Evolutionary conservation across 495 filamentous ascomycete species (phyloP).

Genomic region (Symbiotaphrina buchneri): DNA sequence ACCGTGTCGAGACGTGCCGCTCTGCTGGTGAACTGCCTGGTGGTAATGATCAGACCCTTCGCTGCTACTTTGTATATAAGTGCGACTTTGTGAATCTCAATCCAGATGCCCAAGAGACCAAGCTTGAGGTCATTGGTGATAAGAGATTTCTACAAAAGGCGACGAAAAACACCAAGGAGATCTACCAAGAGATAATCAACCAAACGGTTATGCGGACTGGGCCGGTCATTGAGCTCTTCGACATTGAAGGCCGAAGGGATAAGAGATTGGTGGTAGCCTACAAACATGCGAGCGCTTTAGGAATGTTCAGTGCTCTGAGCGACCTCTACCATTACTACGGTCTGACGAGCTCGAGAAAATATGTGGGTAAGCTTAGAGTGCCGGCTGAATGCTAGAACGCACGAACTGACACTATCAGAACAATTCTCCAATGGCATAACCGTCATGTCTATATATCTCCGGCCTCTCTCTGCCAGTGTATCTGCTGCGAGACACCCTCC

Average conservation of each 20-base stretch:
- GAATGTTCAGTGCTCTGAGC: slow-evolving; percentile 83
- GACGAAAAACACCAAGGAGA: slow-evolving; percentile 78
- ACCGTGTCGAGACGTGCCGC: slow-evolving; percentile 91
- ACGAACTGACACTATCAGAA: slow-evolving; percentile 33
- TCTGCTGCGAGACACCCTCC: slow-evolving; percentile 36
- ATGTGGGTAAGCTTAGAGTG: slow-evolving; percentile 25
- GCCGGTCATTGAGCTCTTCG: slow-evolving; percentile 93
- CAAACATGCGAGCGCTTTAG: slow-evolving; percentile 75
- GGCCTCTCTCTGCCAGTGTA: slow-evolving; percentile 32
- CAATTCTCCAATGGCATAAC: slow-evolving; percentile 98
- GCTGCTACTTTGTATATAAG: slow-evolving; percentile 97
- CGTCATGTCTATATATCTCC: slow-evolving; percentile 84
- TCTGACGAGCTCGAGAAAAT: slow-evolving; percentile 86
- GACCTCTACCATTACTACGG: slow-evolving; percentile 99
- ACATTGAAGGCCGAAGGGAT: slow-evolving; percentile 75
- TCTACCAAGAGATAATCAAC: slow-evolving; percentile 84
- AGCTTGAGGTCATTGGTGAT: slow-evolving; percentile 79
- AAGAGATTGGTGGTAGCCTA: slow-evolving; percentile 89
- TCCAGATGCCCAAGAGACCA: slow-evolving; percentile 51
- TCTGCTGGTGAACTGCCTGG: slow-evolving; percentile 53
- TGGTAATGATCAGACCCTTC: slow-evolving; percentile 48
- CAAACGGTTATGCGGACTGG: slow-evolving; percentile 63
- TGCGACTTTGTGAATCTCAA: slow-evolving; percentile 68
- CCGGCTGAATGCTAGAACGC: too few relatives aligned
- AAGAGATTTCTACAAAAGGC: slow-evolving; percentile 89